Percentiles rank a stretch among this genome's conserved stretches.
phyloP scores from a whole-genome alignment of 2,329 filamentous ascomycete genomes.

The Fusarium nisikadoi region DNA sequence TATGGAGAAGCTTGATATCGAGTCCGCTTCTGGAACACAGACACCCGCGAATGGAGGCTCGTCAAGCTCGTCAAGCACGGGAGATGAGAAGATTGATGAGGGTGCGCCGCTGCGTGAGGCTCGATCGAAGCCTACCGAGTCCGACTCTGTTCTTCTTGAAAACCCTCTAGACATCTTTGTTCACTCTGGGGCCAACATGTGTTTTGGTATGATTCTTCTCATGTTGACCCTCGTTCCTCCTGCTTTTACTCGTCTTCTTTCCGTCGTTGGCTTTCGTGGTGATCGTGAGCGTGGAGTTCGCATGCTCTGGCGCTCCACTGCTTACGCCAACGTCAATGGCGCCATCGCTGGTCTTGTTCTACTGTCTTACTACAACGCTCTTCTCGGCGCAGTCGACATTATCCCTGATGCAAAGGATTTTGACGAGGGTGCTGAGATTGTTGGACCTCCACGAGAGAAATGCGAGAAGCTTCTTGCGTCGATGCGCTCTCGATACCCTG shows the following conservation, averaged over 20 bases:
- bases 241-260: slow-evolving; percentile 85
- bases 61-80: slow-evolving; percentile 30
- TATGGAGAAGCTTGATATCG: slow-evolving; percentile 49
- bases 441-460: slow-evolving; percentile 77
- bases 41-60: slow-evolving; percentile 52
- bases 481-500: slow-evolving; percentile 83
- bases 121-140: slow-evolving; percentile 54
- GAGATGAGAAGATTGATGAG: slow-evolving; percentile 36
- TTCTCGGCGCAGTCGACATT: slow-evolving; percentile 89
- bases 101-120: slow-evolving; percentile 37
- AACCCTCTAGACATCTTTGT: slow-evolving; percentile 88
- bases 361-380: slow-evolving; percentile 87
- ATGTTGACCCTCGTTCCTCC: slow-evolving; percentile 95
- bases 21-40: slow-evolving; percentile 52
- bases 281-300: slow-evolving; percentile 84
- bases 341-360: slow-evolving; percentile 85
- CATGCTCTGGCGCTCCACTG: slow-evolving; percentile 91
- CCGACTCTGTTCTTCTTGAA: slow-evolving; percentile 72
- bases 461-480: slow-evolving; percentile 74
- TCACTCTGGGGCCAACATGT: slow-evolving; percentile 88
- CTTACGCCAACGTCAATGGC: slow-evolving; percentile 90
- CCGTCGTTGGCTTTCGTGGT: slow-evolving; percentile 89
- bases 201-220: slow-evolving; percentile 86
- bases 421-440: slow-evolving; percentile 65
- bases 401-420: slow-evolving; percentile 70